Evolutionary conservation across 2,329 filamentous ascomycete species (phyloP), one percentile per base, ranked within the genome.

Genomic region (Diaporthe humulicola): DNA sequence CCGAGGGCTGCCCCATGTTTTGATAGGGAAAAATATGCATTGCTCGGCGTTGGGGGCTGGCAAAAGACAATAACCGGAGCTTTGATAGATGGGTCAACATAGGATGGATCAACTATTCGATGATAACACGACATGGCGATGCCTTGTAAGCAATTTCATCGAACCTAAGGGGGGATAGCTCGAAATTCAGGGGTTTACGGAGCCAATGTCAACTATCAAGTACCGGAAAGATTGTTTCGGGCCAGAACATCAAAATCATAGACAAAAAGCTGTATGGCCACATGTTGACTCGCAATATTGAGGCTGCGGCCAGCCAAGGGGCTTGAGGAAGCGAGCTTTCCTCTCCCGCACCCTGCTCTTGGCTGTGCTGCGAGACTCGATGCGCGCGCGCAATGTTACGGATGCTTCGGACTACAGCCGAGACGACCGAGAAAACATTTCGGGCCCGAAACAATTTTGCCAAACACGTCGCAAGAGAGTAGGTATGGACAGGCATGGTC

Each of bases 11-110:
- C 48, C 40, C 17, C 25, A 19, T 19, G 40, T n/a, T 48, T 28
- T 40, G 48, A 28, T n/a, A 87, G 67, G 60, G 60, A 48, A 57
- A 15, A 38, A 28, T 22, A 45, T 30, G 60, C 40, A 67, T 25
- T 69, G 64, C 64, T 69, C 64, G 74, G 74, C 69, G 74, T 76
- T 76, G 56, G 74, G 74, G 74, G 64, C 33, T 69, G 48, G 48
- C 64, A 69, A 69, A 69, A 54, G 22, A 28, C 15, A 19, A 7
- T 6, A 4, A 25, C n/a, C 3, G 15, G 28, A 8, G n/a, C n/a
- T 54, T 17, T 54, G 33, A 22, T 69, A 69, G 48, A 54, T n/a
- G n/a, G 64, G 33, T 22, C 22, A 40, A 28, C 33, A 22, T 40
- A 22, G 15, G 48, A 54, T 36, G 36, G 48, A 69, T 40, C 33